phyloP scores from a whole-genome alignment of 2,329 filamentous ascomycete genomes.

The Colletotrichum karsti region DNA sequence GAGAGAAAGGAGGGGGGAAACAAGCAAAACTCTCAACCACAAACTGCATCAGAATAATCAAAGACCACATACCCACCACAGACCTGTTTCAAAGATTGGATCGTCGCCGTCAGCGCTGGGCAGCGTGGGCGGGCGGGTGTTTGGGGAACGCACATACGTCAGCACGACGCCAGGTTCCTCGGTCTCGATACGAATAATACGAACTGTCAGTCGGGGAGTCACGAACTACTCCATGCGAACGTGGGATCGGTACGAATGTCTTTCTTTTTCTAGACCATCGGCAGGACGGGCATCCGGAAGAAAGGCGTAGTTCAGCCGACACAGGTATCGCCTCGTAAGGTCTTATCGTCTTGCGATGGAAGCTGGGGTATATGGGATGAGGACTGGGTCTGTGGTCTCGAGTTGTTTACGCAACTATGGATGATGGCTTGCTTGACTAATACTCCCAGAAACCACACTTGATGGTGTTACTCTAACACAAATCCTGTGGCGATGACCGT shows the following conservation, averaged over 20 bases:
- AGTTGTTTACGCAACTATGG: background rate
- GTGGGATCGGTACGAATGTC: background rate
- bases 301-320: background rate
- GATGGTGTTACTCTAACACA: too few relatives aligned
- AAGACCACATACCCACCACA: background rate
- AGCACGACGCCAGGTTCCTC: background rate
- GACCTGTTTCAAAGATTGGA: conserved; percentile 13
- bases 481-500: too few relatives aligned
- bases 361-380: background rate
- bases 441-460: too few relatives aligned
- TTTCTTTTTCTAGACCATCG: background rate
- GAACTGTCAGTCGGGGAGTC: background rate
- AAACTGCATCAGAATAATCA: conserved; percentile 8
- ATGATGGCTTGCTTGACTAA: too few relatives aligned
- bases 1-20: background rate
- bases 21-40: background rate
- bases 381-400: background rate
- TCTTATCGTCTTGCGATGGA: background rate
- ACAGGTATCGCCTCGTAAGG: background rate
- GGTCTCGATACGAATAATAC: background rate
- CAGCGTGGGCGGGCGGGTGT: background rate
- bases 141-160: background rate
- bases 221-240: background rate
- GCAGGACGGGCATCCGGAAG: background rate
- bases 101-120: background rate